Percentiles rank a stretch among this genome's conserved stretches.
phyloP scores from a whole-genome alignment of 1,284 basidiomycete genomes.

The Rhodotorula sp. region DNA sequence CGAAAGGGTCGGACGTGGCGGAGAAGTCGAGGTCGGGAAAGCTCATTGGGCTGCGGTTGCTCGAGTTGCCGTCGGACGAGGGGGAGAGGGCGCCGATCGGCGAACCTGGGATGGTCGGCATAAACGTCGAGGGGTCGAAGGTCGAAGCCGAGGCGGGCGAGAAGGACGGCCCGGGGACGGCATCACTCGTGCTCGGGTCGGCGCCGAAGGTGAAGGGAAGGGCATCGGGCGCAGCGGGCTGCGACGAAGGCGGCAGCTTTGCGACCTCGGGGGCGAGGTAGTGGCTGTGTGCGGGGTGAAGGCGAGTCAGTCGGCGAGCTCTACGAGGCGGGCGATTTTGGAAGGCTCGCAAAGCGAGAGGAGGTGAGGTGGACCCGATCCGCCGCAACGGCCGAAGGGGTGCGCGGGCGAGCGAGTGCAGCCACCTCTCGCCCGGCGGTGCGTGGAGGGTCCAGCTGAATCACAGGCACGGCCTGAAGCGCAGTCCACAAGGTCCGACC shows the following conservation, averaged over 20 bases:
- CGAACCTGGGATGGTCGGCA: conserved; percentile 39
- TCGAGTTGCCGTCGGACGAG: conserved; percentile 27
- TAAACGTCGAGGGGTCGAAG: conserved; percentile 34
- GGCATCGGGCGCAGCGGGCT: not conserved
- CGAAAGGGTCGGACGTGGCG: conserved; percentile 12
- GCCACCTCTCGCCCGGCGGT: not conserved
- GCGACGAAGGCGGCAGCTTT: conserved; percentile 20
- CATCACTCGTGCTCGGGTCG: not conserved
- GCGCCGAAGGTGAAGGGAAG: not conserved
- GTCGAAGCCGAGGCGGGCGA: not conserved
- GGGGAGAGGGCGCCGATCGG: conserved; percentile 38
- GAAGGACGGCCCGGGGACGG: not conserved
- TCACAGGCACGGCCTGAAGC: not conserved
- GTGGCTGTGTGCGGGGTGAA: conserved; percentile 12
- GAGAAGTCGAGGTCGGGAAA: conserved; percentile 35
- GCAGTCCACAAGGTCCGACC: not conserved
- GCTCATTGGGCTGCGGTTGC: conserved; percentile 25
- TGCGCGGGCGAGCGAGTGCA: not conserved
- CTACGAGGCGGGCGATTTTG: not conserved
- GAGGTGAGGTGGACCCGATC: not conserved
- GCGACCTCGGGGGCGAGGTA: conserved; percentile 40
- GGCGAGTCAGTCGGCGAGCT: not conserved
- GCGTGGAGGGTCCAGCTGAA: not conserved
- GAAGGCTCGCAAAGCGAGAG: not conserved
- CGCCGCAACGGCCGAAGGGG: not conserved